Evolutionary conservation across 108 stramenopile genomes (phyloP), one percentile per base, ranked within the genome.

Genomic region (Fragilariopsis cylindrus): DNA sequence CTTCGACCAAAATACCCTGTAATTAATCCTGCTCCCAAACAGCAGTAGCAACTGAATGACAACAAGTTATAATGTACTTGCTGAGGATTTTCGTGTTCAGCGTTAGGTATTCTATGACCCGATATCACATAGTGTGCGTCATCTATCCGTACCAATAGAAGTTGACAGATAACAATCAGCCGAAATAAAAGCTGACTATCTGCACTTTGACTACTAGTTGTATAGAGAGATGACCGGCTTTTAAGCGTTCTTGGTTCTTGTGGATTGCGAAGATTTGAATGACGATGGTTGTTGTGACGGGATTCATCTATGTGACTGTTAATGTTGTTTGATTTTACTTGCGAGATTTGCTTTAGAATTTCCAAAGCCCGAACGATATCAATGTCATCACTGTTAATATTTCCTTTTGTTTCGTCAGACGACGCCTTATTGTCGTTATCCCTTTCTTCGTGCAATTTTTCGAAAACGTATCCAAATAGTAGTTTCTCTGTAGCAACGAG

Each of bases 171-270:
- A 8, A 88, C 88, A 65, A 94, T 88, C 40, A 94, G 76, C 50
- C 88, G 85, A 76, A 94, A 94, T 39, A 94, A 48, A 39, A 89
- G 77, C 4, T 89, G 80, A 74, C 88, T 87, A 21, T 79, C 83
- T 3, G 85, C 79, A 77, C 74, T 47, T 69, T 60, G 19, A 3
- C 21, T 60, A 30, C 30, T 57, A 18, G 58, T 40, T 40, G 65
- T 54, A 60, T 76, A 57, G 53, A 64, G 43, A 54, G 45, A 55
- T 50, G 19, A 11, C 4, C 39, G 18, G 76, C 19, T 13, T 44
- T 3, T 45, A 60, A 48, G 42, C 16, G 4, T 9, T n/a, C 6
- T 30, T 41, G 62, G 67, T 1, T 74, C 73, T 65, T 81, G 65
- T 21, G 75, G 72, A 71, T 75, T 48, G 52, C 50, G 77, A 53